Conservation (phyloP, 1,284 basidiomycete species). For the Wolfiporia cocos region DNA sequence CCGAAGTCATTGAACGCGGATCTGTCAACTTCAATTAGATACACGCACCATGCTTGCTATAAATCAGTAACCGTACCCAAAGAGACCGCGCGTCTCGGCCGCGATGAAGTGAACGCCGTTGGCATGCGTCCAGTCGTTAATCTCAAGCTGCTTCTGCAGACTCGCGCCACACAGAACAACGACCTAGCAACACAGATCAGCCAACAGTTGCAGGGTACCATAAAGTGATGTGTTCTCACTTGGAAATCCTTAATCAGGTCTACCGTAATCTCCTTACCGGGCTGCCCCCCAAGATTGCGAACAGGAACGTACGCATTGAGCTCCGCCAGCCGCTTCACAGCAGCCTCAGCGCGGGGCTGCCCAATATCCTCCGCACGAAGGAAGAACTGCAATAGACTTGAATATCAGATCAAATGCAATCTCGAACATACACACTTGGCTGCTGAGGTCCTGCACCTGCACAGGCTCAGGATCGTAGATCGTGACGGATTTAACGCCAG, state of each 20-base stretch:
- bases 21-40: no score
- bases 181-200: constrained; percentile 43
- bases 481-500: constrained; percentile 97
- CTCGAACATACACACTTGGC: constrained; percentile 57
- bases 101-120: constrained; percentile 92
- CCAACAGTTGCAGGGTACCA: constrained; percentile 4
- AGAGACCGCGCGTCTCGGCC: constrained; percentile 90
- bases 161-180: constrained; percentile 85
- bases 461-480: constrained; percentile 93
- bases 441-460: constrained; percentile 83
- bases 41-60: background rate
- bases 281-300: constrained; percentile 63
- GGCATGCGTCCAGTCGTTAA: constrained; percentile 90
- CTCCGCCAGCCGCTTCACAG: constrained; percentile 88
- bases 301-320: constrained; percentile 97
- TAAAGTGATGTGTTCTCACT: constrained; percentile 38
- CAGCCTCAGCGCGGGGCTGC: constrained; percentile 81
- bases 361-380: constrained; percentile 86
- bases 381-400: constrained; percentile 70
- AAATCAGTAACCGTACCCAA: constrained; percentile 59
- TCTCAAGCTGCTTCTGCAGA: constrained; percentile 83
- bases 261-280: constrained; percentile 70
- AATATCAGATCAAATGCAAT: constrained; percentile 1
- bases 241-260: constrained; percentile 87
- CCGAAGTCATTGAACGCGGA: constrained; percentile 98